Base-by-base conservation (phyloP, 129 eudicot genomes). In the Tagetes patula region DNA sequence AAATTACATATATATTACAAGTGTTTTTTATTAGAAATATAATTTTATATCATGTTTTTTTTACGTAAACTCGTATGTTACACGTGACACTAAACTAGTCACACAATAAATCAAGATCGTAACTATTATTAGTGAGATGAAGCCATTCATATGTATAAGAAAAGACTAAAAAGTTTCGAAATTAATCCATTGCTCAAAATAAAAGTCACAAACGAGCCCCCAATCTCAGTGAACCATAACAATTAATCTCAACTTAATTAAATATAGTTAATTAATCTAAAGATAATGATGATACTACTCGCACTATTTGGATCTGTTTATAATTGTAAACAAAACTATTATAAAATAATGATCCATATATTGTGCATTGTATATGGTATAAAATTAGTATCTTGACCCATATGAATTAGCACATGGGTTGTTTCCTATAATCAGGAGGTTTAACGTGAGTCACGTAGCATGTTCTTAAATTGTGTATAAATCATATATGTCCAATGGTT, bases 351-450 rank as follows among this genome's bases (percentile, higher is more conserved):
- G 50, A 5, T 41, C 65, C 62, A 50, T 5, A 0, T 43, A 8
- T 43, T 42, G 13, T 72, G 12, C 78, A 72, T 64, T 13, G 78
- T 53, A 78, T 65, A 55, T 71, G 72, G 76, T 50, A 76, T 78
- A 6, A 71, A 34, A 38, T 53, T 12, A 43, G 59, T 65, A 71
- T 72, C 8, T 78, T 64, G 67, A 54, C 34, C 34, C 50, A 58
- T 63, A 53, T 77, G 72, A 78, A 71, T 78, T 64, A 72, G 67
- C 82, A 78, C 82, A 72, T 78, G 82, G 82, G 74, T 43, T 78
- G 82, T 72, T 78, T 78, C 78, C 78, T 54, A 53, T 72, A 56
- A 78, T 45, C 68, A 65, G 73, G 75, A 70, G 34, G 62, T 71
- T 78, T 72, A 78, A 72, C 82, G 77, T 77, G 77, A 71, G 58